Evolutionary conservation across 352 stramenopile genomes (phyloP).

Genomic region (Pythium insidiosum): DNA sequence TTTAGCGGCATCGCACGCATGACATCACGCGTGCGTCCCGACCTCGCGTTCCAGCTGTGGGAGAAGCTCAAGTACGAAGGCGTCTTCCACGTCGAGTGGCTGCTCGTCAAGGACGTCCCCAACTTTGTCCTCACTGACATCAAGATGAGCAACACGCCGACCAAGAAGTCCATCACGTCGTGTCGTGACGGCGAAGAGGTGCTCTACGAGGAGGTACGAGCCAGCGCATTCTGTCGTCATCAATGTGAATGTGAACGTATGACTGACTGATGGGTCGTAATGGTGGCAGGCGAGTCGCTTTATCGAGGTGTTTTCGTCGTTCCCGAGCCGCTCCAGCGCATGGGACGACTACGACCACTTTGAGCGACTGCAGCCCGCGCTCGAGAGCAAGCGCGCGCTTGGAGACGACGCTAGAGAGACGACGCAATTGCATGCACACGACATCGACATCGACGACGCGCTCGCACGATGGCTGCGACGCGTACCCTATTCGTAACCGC

Average conservation of each 20-base stretch:
- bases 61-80: slow-evolving; percentile 82
- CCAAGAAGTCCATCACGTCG: slow-evolving; percentile 74
- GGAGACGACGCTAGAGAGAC: too few species aligned
- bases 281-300: slow-evolving; percentile 48
- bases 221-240: background rate
- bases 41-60: slow-evolving; percentile 60
- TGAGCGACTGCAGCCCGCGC: slow-evolving; percentile 36
- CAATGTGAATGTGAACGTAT: too few species aligned
- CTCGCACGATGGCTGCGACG: too few species aligned
- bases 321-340: slow-evolving; percentile 45
- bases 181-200: slow-evolving; percentile 78
- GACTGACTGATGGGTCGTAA: too few species aligned
- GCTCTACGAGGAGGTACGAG: slow-evolving; percentile 51
- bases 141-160: slow-evolving; percentile 74
- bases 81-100: slow-evolving; percentile 74
- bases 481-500: too few species aligned
- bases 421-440: too few species aligned
- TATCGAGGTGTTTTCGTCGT: slow-evolving; percentile 48
- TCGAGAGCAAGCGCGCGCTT: slow-evolving; percentile 51
- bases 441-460: too few species aligned
- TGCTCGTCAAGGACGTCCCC: slow-evolving; percentile 78
- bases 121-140: slow-evolving; percentile 70
- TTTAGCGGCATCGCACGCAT: slow-evolving; percentile 76
- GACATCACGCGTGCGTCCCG: slow-evolving; percentile 45
- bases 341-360: slow-evolving; percentile 73